A percentile compares a stretch with the other conserved stretches of the same genome.
These are phyloP conservation scores for Penicillium sp. DNA, from an alignment of 2,329 filamentous ascomycete genomes.

Conservation along the genomic window DNA sequence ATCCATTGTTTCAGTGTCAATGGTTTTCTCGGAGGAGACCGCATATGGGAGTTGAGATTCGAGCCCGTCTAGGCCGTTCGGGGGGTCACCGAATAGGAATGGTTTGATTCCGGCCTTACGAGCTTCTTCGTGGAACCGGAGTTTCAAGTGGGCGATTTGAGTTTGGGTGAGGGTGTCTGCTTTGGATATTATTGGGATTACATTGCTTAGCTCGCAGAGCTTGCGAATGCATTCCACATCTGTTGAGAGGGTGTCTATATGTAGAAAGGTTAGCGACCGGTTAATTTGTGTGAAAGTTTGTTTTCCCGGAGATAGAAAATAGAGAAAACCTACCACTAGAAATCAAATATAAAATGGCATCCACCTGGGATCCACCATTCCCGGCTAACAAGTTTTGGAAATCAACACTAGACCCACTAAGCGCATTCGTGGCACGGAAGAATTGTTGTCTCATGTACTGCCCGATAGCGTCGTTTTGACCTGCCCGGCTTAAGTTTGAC, in stretches of 20 bases:
- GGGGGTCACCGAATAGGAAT: constrained; percentile 62
- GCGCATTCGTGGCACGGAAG: constrained; percentile 60
- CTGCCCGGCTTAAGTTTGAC: constrained; percentile 52
- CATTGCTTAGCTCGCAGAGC: constrained; percentile 72
- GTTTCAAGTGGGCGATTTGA: constrained; percentile 60
- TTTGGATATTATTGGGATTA: constrained; percentile 78
- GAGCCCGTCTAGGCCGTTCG: constrained; percentile 21
- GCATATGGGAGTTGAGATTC: constrained; percentile 60
- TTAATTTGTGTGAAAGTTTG: background rate
- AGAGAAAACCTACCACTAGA: constrained; percentile 58
- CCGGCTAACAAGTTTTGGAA: constrained; percentile 75
- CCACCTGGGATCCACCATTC: constrained; percentile 77
- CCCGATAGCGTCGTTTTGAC: constrained; percentile 59
- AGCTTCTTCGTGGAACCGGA: constrained; percentile 40
- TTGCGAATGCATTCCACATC: constrained; percentile 72
- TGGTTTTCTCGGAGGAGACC: constrained; percentile 69
- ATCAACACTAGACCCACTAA: constrained; percentile 67
- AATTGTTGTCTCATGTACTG: constrained; percentile 72
- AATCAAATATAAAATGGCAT: constrained; percentile 80
- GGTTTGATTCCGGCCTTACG: constrained; percentile 54
- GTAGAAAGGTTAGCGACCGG: constrained; percentile 1
- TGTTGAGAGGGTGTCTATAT: constrained; percentile 54
- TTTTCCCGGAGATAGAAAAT: background rate
- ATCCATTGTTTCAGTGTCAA: constrained; percentile 82
- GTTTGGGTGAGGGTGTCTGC: constrained; percentile 65